Percentiles rank a stretch among this genome's conserved stretches.
Conservation (phyloP, 768 basidiomycete species). For the Tulasnella sp. region DNA sequence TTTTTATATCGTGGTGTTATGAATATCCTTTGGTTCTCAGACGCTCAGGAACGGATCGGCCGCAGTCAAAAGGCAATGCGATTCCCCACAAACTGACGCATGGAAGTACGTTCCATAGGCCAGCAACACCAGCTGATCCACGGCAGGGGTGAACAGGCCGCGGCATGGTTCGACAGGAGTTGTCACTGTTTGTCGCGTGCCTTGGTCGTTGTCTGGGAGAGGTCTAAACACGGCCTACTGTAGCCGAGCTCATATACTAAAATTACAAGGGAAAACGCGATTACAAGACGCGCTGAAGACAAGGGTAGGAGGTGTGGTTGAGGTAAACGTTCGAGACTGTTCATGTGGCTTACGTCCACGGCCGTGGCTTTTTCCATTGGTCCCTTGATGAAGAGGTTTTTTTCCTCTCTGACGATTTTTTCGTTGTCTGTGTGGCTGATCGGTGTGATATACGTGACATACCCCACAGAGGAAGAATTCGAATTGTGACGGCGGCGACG, state of each 20-base stretch:
- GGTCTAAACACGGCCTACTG: not conserved
- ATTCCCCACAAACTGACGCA: not conserved
- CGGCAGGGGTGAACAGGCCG: not conserved
- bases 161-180: too few species aligned
- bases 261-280: not conserved
- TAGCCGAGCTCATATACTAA: not conserved
- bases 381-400: constrained; percentile 1
- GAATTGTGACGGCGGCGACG: constrained; percentile 5
- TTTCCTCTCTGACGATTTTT: not conserved
- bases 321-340: not conserved
- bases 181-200: too few species aligned
- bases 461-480: constrained; percentile 7
- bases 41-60: not conserved
- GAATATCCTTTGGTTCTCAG: not conserved
- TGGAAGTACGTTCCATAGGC: not conserved
- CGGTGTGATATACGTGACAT: not conserved
- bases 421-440: not conserved
- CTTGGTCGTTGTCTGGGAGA: not conserved
- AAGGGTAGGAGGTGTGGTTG: not conserved
- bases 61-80: not conserved
- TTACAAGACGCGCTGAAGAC: not conserved
- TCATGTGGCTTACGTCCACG: not conserved
- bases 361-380: not conserved
- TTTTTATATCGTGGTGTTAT: not conserved
- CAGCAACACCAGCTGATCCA: not conserved